A percentile compares a stretch with the other conserved stretches of the same genome.
phyloP scores from a whole-genome alignment of 495 filamentous ascomycete genomes.

The Beverwykella pulmonaria region DNA sequence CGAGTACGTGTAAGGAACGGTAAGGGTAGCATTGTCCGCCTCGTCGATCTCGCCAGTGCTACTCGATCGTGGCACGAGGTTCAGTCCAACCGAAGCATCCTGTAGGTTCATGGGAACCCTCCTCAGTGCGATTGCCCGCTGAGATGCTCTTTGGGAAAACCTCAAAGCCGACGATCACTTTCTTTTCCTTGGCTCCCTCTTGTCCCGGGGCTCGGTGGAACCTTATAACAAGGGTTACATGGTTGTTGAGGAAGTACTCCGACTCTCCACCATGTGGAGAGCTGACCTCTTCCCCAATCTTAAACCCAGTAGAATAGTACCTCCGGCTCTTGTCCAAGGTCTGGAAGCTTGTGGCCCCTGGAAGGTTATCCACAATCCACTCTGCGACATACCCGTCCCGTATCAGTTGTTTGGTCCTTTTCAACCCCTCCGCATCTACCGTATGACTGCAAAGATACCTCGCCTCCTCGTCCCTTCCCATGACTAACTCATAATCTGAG shows the following conservation, averaged over 20 bases:
- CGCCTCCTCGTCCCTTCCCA: constrained; percentile 79
- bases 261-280: constrained; percentile 61
- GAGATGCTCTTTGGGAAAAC: constrained; percentile 88
- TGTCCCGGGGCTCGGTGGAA: constrained; percentile 74
- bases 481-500: constrained; percentile 82
- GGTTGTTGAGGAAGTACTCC: constrained; percentile 86
- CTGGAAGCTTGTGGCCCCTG: constrained; percentile 90
- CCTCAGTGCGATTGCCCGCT: constrained; percentile 58
- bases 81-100: constrained; percentile 60
- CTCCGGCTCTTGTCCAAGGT: constrained; percentile 85
- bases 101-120: constrained; percentile 69
- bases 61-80: constrained; percentile 64
- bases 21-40: constrained; percentile 68
- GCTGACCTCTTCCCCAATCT: constrained; percentile 77
- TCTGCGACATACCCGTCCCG: constrained; percentile 85
- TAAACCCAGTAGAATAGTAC: constrained; percentile 96
- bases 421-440: constrained; percentile 66
- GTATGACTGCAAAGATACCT: constrained; percentile 72
- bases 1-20: constrained; percentile 87
- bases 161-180: constrained; percentile 89
- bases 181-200: constrained; percentile 69
- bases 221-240: constrained; percentile 84
- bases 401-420: constrained; percentile 73
- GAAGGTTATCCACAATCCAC: constrained; percentile 96
- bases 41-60: constrained; percentile 48